Percentiles rank a stretch among this genome's conserved stretches.
Evolutionary conservation across 2,329 filamentous ascomycete species (phyloP).

Genomic region (Arthrobotrys sinensis): DNA sequence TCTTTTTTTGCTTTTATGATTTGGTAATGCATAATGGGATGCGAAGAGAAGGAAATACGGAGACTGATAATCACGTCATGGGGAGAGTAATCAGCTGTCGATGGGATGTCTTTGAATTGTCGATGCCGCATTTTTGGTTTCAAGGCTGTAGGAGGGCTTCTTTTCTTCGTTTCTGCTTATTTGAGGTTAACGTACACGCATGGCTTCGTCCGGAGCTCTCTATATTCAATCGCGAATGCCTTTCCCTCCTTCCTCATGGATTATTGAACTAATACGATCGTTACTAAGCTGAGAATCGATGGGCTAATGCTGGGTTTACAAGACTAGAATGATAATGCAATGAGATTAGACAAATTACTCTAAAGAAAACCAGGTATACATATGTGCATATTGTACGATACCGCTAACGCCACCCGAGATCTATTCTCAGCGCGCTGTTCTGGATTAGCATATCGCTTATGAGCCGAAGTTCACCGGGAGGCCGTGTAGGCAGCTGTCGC

Average conservation of each 20-base stretch:
- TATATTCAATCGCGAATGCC: background rate
- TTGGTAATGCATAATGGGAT: conserved; percentile 19
- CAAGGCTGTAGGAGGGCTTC: background rate
- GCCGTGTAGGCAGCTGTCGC: conserved; percentile 1
- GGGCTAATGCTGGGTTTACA: background rate
- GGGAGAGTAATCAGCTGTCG: conserved; percentile 5
- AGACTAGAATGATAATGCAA: background rate
- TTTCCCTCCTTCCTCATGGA: background rate
- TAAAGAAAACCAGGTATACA: background rate
- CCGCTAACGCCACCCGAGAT: background rate
- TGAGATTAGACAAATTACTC: background rate
- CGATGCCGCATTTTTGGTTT: conserved; percentile 31
- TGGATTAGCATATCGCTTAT: conserved; percentile 9
- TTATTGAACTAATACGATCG: conserved; percentile 16
- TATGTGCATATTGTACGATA: background rate
- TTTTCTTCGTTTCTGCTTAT: conserved; percentile 18
- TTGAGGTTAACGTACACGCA: conserved; percentile 13
- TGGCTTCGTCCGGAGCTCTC: conserved; percentile 8
- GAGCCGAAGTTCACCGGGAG: conserved; percentile 2
- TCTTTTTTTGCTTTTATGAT: conserved; percentile 33
- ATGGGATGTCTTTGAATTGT: conserved; percentile 20
- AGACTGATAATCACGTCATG: conserved; percentile 33
- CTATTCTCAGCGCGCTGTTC: background rate
- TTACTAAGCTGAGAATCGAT: conserved; percentile 7
- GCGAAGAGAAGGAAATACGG: background rate